Evolutionary conservation across 371 early-diverging fungal species (phyloP).

Genomic region (Capillidium rhysosporum): DNA sequence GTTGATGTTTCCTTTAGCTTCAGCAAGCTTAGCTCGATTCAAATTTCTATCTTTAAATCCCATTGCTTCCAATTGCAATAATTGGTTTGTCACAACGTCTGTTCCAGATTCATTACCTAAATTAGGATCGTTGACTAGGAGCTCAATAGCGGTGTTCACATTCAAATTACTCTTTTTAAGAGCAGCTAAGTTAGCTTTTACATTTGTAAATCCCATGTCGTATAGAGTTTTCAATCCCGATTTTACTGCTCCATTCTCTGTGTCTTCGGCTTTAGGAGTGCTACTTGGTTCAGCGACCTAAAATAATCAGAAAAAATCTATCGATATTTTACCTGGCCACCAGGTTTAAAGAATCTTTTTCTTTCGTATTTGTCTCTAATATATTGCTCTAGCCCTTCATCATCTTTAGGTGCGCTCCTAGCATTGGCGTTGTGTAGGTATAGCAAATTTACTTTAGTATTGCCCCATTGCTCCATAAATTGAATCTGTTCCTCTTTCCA

Average conservation of each 20-base stretch:
- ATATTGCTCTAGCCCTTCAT: conserved; percentile 5
- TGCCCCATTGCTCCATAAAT: conserved; percentile 17
- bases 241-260: not conserved
- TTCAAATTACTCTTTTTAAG: conserved; percentile 8
- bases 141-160: conserved; percentile 9
- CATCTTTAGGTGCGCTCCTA: not conserved
- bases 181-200: conserved; percentile 6
- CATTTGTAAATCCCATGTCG: conserved; percentile 11
- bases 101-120: not conserved
- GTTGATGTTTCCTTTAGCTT: conserved; percentile 10
- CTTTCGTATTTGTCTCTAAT: conserved; percentile 7
- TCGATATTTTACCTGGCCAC: not conserved
- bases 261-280: not conserved
- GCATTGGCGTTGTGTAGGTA: not conserved
- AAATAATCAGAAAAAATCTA: not conserved
- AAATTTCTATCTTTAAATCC: conserved; percentile 9
- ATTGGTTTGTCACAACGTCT: not conserved
- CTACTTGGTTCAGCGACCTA: not conserved
- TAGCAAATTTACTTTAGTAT: conserved; percentile 1
- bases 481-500: conserved; percentile 89
- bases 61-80: conserved; percentile 9
- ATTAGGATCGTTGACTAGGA: conserved; percentile 6
- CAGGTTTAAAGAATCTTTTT: conserved; percentile 4
- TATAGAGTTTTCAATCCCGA: not conserved
- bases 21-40: conserved; percentile 7